phyloP scores from a whole-genome alignment of 208 protist species.

The Vickermania spadyakhi region DNA sequence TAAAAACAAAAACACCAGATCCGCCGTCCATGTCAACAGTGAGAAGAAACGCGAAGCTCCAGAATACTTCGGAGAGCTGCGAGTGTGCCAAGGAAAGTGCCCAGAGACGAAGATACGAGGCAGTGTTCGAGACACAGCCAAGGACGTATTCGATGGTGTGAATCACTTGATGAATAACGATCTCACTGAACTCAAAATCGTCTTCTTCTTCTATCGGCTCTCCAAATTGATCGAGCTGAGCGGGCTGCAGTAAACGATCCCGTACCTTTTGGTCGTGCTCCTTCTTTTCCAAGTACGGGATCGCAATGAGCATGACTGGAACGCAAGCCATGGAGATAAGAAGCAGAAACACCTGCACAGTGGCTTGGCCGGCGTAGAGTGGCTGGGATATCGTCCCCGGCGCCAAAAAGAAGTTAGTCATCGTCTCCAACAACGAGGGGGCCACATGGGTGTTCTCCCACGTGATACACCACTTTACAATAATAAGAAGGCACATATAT shows the following conservation, averaged over 20 bases:
- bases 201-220: constrained; percentile 36
- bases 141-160: constrained; percentile 99
- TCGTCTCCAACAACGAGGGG: constrained; percentile 82
- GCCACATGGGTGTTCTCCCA: constrained; percentile 84
- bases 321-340: constrained; percentile 61
- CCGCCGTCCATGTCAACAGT: constrained; percentile 50
- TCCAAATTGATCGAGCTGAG: background rate
- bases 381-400: constrained; percentile 66
- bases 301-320: constrained; percentile 78
- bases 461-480: constrained; percentile 94
- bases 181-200: constrained; percentile 91
- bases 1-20: constrained; percentile 71
- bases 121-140: constrained; percentile 99
- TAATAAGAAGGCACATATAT: constrained; percentile 96
- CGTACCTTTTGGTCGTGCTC: constrained; percentile 26
- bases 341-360: constrained; percentile 77
- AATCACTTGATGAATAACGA: constrained; percentile 97
- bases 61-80: constrained; percentile 91
- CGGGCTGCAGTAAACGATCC: constrained; percentile 11
- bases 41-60: constrained; percentile 71
- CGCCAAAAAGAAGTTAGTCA: constrained; percentile 91
- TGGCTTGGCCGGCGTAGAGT: constrained; percentile 70
- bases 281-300: constrained; percentile 53
- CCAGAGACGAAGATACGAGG: constrained; percentile 99
- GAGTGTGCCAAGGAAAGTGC: constrained; percentile 99